A percentile compares a stretch with the other conserved stretches of the same genome.
phyloP scores from a whole-genome alignment of 148 eudicot species.

The Persicaria maculosa region DNA sequence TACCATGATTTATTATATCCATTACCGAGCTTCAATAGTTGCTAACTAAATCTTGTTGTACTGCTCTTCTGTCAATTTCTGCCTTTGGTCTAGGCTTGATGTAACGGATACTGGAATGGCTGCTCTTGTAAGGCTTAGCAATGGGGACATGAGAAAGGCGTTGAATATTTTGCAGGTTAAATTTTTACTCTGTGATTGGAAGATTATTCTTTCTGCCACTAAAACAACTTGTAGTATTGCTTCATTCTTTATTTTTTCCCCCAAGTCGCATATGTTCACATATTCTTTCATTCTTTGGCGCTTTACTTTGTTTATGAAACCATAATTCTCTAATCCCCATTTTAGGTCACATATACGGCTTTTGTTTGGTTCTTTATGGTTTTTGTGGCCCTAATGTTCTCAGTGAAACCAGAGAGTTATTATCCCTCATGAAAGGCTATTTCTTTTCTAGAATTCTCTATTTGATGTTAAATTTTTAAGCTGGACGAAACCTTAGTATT shows the following conservation, averaged over 20 bases:
- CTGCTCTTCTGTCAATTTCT: conserved; percentile 2
- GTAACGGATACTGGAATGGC: conserved; percentile 70
- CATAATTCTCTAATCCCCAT: not conserved
- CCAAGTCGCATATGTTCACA: not conserved
- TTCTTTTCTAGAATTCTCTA: not conserved
- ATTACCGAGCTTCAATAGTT: not conserved
- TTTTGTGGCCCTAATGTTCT: not conserved
- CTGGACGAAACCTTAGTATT: not conserved
- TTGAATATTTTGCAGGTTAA: conserved; percentile 86
- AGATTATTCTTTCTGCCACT: not conserved
- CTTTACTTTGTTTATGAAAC: not conserved
- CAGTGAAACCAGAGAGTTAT: not conserved
- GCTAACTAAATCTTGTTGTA: not conserved
- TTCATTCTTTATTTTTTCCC: not conserved
- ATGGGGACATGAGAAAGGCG: conserved; percentile 99
- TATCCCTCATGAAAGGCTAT: conserved; percentile 2
- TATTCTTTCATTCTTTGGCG: not conserved
- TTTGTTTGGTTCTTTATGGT: not conserved
- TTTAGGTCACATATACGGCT: not conserved
- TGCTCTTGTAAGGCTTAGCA: conserved; percentile 83
- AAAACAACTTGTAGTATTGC: not conserved
- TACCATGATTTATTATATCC: not conserved
- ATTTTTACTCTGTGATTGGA: conserved; percentile 1
- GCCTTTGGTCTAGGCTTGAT: conserved; percentile 55
- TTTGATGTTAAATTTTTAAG: not conserved